Base-by-base conservation (phyloP, 1,284 basidiomycete genomes). In the Puccinia sorghi region DNA sequence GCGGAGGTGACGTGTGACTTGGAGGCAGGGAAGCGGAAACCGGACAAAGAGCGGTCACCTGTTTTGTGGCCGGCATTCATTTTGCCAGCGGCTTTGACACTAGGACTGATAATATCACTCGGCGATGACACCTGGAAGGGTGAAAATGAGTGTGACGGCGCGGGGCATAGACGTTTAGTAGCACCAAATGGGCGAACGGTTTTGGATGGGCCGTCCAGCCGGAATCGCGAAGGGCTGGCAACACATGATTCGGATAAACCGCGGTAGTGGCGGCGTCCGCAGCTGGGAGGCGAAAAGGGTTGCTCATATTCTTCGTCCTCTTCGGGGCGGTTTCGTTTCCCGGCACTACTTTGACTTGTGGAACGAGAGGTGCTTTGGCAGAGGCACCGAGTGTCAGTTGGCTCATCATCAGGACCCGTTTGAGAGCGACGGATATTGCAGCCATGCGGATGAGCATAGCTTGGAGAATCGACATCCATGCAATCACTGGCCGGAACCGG, bases 391-490 rank as follows among this genome's bases (percentile, higher is more conserved):
- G 50, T 5, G 1, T 2, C 25, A 39, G 11, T 25, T n/a, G 43
- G 72, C 43, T 25, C 25, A 15, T 27, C 57, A 46, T 59, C 72
- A 8, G 46, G 43, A 3, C 22, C 39, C 41, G 63, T 61, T 12
- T 69, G 46, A 52, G 46, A 27, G 25, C 48, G 9, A 27, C 22
- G 43, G 17, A 25, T 59, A 48, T 78, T 9, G 56, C 54, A 59
- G 25, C 46, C 54, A 37, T 39, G 66, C 25, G 66, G 46, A 11
- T 52, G 66, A 11, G 56, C 25, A 61, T 70, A 71, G 37, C 75
- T 66, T 15, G 75, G 75, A 0, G 75, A 70, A 54, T 78, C 75
- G 57, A 78, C 71, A 37, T 70, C 67, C 67, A 78, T 78, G 25
- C 52, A 66, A 71, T 70, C 75, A 20, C 37, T 46, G 41, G 37